Base-by-base conservation (phyloP, 2,329 filamentous ascomycete species). In the Dactylellina drechsleri region DNA sequence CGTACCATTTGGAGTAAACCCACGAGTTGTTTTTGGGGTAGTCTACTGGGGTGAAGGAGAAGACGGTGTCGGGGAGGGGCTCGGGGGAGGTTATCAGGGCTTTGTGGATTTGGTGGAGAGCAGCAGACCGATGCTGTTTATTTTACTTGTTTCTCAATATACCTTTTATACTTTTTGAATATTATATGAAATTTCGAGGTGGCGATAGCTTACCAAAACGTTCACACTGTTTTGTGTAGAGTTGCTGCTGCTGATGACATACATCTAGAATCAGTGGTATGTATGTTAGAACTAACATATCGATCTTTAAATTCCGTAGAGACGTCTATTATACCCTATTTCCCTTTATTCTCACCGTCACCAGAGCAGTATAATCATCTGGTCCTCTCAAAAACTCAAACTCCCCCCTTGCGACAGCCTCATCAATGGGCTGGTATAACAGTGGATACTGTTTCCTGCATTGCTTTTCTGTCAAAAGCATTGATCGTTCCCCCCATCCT, bases 1-100 rank as follows among this genome's bases (percentile, higher is more conserved):
- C 64, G 58, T 75, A 75, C 71, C 71, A 75, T 68, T 75, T 75
- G n/a, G 71, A 53, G 64, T 75, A 75, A 41, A 58, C 71, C 71
- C 71, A 75, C 47, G 49, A 64, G 58, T 60, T 75, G 41, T 75
- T 75, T 40, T 68, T 75, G 52, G 71, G 71, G 53, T 75, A 64
- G 18, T 75, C 71, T 43, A 75, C 36, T 5, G 71, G 71, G 5
- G 71, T 75, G 59, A 75, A 75, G 12, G 71, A 53, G 64, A 75
- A 75, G 45, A 75, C 64, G 28, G 71, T 75, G 15, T 75, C 71
- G 5, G 71, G 71, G 20, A 75, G 71, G 20, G 71, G 71, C 43
- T 75, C 71, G 6, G 64, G 43, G 15, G 71, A 68, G 0, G 71
- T 75, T 43, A 40, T 43, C 10, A 75, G 36, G n/a, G 71, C 57